Percentiles rank a stretch among this genome's conserved stretches.
phyloP scores from a whole-genome alignment of 768 basidiomycete species.

The Roridomyces roridus region DNA sequence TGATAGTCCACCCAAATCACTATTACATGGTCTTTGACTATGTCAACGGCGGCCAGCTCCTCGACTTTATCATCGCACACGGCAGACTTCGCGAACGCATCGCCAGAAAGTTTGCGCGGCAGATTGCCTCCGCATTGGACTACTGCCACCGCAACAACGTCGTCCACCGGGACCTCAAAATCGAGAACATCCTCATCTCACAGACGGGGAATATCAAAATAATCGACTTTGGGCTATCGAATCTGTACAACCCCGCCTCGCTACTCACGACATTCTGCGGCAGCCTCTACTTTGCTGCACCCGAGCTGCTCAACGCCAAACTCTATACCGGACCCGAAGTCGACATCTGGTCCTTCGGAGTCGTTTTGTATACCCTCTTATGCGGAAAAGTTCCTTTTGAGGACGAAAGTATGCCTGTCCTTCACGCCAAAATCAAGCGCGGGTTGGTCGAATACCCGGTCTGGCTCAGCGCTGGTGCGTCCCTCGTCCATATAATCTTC shows the following conservation, averaged over 20 bases:
- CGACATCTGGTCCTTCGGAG: conserved; percentile 99
- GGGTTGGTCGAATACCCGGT: conserved; percentile 97
- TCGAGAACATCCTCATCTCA: conserved; percentile 99
- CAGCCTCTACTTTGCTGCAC: conserved; percentile 97
- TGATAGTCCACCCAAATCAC: conserved; percentile 97
- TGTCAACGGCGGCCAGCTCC: conserved; percentile 98
- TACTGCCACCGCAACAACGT: conserved; percentile 98
- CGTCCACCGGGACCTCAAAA: conserved; percentile 98
- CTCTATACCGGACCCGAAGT: conserved; percentile 98
- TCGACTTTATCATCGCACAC: conserved; percentile 99
- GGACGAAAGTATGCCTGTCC: conserved; percentile 98
- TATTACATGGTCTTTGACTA: conserved; percentile 99
- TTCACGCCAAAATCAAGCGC: conserved; percentile 99
- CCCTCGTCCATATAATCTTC: neutral
- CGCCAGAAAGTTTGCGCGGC: conserved; percentile 95
- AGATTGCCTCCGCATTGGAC: conserved; percentile 94
- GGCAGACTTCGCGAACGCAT: conserved; percentile 94
- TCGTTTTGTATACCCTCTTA: conserved; percentile 97
- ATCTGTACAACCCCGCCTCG: conserved; percentile 82
- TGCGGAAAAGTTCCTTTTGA: conserved; percentile 99
- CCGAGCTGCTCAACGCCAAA: conserved; percentile 95
- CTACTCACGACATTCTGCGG: conserved; percentile 97
- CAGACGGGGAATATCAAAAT: conserved; percentile 99
- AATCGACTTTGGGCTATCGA: conserved; percentile 98
- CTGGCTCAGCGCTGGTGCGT: conserved; percentile 91